Evolutionary conservation across 345 rosid species (phyloP).

Genomic region (Acer yangbiense): DNA sequence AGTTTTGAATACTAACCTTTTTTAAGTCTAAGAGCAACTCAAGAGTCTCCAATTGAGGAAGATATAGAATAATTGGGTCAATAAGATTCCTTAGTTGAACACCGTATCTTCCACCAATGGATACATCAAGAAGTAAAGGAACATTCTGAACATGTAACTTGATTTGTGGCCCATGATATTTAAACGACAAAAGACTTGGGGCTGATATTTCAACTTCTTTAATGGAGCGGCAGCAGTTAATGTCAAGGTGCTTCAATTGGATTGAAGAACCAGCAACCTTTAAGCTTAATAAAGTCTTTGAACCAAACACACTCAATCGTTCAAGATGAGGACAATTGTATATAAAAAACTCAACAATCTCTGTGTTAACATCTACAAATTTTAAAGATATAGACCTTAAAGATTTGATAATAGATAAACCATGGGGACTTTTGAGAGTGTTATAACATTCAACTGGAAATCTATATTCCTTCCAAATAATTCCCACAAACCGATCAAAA

Average conservation of each 20-base stretch:
- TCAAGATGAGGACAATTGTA: slow-evolving; percentile 8
- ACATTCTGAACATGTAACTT: background rate
- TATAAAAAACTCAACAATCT: slow-evolving; percentile 5
- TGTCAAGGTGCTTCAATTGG: slow-evolving; percentile 4
- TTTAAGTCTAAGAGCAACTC: background rate
- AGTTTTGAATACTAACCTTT: too few relatives aligned
- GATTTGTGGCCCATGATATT: background rate
- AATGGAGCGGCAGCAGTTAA: background rate
- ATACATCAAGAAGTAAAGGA: background rate
- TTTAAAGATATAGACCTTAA: background rate
- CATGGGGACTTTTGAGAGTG: background rate
- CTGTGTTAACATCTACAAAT: background rate
- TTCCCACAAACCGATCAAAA: background rate
- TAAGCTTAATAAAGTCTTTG: background rate
- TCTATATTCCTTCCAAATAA: too few relatives aligned
- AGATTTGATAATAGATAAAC: background rate
- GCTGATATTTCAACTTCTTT: background rate
- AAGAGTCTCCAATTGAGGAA: slow-evolving; percentile 1
- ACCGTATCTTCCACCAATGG: background rate
- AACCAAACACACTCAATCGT: background rate
- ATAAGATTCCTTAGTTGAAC: background rate
- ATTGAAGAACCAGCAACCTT: background rate
- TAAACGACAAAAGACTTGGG: slow-evolving; percentile 1
- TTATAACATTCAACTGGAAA: background rate
- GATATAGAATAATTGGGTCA: background rate